Percentiles rank a stretch among this genome's conserved stretches.
phyloP scores from a whole-genome alignment of 2,329 filamentous ascomycete genomes.

The Colletotrichum sp. region DNA sequence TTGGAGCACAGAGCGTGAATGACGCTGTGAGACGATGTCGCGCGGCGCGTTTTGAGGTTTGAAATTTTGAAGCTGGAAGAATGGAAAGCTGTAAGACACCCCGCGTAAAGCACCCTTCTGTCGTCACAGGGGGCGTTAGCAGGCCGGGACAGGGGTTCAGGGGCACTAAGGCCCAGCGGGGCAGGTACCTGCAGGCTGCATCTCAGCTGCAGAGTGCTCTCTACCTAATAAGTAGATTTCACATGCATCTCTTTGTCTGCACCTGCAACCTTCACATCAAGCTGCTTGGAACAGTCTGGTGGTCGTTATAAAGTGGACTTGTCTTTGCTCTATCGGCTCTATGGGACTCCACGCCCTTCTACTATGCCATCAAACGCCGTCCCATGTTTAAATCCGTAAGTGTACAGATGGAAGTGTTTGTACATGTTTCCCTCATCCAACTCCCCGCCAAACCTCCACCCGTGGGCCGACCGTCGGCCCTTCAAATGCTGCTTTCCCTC shows the following conservation, averaged over 20 bases:
- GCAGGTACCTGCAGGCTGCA: not conserved
- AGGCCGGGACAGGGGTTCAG: constrained; percentile 3
- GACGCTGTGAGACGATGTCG: not conserved
- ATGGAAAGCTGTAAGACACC: constrained; percentile 2
- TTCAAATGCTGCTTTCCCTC: constrained; percentile 10
- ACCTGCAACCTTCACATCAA: not conserved
- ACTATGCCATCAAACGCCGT: constrained; percentile 20
- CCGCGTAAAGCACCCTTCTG: constrained; percentile 9
- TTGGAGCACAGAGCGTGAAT: not conserved
- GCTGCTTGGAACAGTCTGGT: not conserved
- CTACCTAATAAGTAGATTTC: not conserved
- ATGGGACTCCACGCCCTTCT: constrained; percentile 14
- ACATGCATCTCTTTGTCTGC: not conserved
- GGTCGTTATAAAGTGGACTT: constrained; percentile 1
- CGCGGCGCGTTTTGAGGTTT: not conserved
- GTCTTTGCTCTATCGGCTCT: constrained; percentile 23
- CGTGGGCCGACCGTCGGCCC: not conserved
- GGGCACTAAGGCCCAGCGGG: not conserved
- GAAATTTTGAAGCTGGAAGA: constrained; percentile 9
- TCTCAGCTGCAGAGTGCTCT: not conserved
- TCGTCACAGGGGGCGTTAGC: not conserved
- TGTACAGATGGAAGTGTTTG: constrained; percentile 17
- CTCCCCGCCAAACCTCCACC: not conserved
- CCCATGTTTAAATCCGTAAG: constrained; percentile 18
- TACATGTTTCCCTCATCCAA: constrained; percentile 11